These are phyloP conservation scores for Neofusicoccum sp. DNA, from an alignment of 2,329 filamentous ascomycete genomes.

Conservation along the genomic window DNA sequence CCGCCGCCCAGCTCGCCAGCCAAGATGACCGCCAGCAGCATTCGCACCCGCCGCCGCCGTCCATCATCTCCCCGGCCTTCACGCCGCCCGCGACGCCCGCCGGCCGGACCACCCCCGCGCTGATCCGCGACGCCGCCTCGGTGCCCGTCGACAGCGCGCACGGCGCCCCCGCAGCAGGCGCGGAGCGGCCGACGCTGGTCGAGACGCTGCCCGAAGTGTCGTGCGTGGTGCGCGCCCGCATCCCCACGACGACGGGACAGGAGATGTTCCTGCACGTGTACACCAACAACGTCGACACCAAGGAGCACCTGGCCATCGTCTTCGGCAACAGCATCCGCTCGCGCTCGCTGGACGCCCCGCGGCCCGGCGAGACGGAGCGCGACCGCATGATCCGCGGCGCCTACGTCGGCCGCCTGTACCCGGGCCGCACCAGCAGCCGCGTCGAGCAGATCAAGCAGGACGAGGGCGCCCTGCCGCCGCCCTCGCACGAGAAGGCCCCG, in stretches of 20 bases:
- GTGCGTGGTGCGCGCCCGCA: constrained; percentile 91
- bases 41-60: constrained; percentile 36
- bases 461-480: constrained; percentile 31
- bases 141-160: constrained; percentile 50
- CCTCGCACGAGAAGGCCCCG: constrained; percentile 55
- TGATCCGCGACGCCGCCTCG: constrained; percentile 39
- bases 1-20: not conserved
- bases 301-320: constrained; percentile 96
- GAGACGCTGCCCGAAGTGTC: constrained; percentile 80
- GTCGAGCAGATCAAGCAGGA: constrained; percentile 55
- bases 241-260: constrained; percentile 86
- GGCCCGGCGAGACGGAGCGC: constrained; percentile 79
- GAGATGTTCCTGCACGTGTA: constrained; percentile 99
- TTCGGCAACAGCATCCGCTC: constrained; percentile 84
- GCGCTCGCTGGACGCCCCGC: constrained; percentile 69
- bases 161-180: constrained; percentile 25
- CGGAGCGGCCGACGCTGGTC: constrained; percentile 64
- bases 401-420: constrained; percentile 84
- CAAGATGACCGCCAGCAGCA: constrained; percentile 2
- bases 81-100: constrained; percentile 37
- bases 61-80: constrained; percentile 52
- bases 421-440: constrained; percentile 77
- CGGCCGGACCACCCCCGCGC: constrained; percentile 31
- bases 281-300: constrained; percentile 87
- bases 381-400: constrained; percentile 93